Evolutionary conservation across 208 protist species (phyloP).

Genomic region (Tritrichomonas musculus): DNA sequence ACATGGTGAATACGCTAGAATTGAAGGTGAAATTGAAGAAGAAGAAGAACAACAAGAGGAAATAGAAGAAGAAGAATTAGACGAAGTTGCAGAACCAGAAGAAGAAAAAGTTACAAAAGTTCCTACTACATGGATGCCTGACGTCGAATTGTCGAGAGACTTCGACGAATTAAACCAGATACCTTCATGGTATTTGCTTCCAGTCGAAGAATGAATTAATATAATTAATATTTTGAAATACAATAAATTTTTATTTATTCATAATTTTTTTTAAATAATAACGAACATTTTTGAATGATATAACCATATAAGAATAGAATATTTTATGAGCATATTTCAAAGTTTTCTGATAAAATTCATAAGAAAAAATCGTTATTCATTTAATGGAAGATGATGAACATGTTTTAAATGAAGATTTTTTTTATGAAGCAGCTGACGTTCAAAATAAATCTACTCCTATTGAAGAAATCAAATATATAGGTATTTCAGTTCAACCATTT

Average conservation of each 20-base stretch:
- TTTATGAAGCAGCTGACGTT: background rate
- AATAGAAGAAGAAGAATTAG: background rate
- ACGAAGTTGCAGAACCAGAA: background rate
- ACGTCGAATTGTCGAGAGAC: background rate
- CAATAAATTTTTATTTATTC: too few relatives aligned
- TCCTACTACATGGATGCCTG: conserved; percentile 15
- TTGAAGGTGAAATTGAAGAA: conserved; percentile 32
- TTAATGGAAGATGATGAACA: too few relatives aligned
- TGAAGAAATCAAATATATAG: background rate
- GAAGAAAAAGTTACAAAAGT: background rate
- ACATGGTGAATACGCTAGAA: conserved; percentile 2
- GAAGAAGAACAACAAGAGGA: background rate
- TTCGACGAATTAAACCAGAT: background rate
- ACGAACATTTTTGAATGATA: too few relatives aligned
- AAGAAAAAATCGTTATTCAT: too few relatives aligned
- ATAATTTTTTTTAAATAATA: too few relatives aligned
- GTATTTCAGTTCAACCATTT: background rate
- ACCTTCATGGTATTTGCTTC: background rate
- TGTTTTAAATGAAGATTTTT: background rate
- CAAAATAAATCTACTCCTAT: background rate
- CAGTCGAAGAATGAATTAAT: conserved; percentile 25
- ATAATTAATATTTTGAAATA: too few relatives aligned
- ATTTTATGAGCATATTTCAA: too few relatives aligned
- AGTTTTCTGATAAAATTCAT: too few relatives aligned
- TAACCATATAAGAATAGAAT: too few relatives aligned